Conservation (phyloP, 1,139 yeast species). For the Taphrina betulina region DNA sequence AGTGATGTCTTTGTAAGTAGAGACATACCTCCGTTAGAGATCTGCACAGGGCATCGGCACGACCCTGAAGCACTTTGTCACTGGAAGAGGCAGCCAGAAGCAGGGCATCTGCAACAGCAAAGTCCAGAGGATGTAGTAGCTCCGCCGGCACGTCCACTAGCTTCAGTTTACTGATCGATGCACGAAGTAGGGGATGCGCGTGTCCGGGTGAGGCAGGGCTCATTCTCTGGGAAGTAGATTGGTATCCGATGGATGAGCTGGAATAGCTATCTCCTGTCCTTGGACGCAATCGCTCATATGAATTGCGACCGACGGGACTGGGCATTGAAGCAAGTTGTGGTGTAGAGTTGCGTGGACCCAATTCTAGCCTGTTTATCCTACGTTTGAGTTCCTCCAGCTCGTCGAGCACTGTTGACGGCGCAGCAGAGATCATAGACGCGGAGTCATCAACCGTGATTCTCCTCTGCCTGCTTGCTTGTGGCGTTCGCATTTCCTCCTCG, state of each 20-base stretch:
- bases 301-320: neutral
- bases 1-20: neutral
- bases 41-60: constrained; percentile 3
- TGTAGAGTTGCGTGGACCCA: neutral
- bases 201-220: constrained; percentile 1
- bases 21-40: constrained; percentile 12
- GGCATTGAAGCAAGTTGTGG: neutral
- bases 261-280: neutral
- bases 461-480: neutral
- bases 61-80: neutral
- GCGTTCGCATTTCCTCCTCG: constrained; percentile 11
- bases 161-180: neutral
- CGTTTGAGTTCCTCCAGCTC: constrained; percentile 3
- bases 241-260: neutral
- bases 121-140: constrained; percentile 10
- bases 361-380: constrained; percentile 1
- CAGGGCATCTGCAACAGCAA: constrained; percentile 17
- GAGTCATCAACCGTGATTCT: neutral
- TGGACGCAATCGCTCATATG: neutral
- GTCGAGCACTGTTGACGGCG: neutral
- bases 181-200: neutral
- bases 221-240: neutral
- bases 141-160: neutral
- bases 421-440: neutral
- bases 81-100: neutral